phyloP scores from a whole-genome alignment of 306 rosid genomes.

The Pachyrhizus erosus region DNA sequence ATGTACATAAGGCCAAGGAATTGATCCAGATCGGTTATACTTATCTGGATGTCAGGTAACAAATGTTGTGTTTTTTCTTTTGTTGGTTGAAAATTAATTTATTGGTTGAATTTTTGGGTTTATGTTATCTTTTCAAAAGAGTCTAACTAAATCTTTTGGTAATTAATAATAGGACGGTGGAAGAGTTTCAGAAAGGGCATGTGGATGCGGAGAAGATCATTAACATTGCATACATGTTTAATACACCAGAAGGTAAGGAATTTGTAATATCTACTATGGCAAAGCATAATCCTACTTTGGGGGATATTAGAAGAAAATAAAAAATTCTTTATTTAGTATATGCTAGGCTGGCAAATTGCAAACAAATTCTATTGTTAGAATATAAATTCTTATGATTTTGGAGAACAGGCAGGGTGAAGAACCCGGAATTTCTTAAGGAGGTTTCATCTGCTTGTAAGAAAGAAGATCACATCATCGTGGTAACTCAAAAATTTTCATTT shows the following conservation, averaged over 20 bases:
- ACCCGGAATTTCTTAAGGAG: conserved; percentile 65
- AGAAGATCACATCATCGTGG: conserved; percentile 82
- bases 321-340: not conserved
- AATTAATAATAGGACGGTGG: conserved; percentile 63
- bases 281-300: not conserved
- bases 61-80: not conserved
- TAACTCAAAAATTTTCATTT: conserved; percentile 35
- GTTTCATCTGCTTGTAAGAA: conserved; percentile 62
- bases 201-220: conserved; percentile 68
- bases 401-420: conserved; percentile 72
- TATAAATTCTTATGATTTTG: conserved; percentile 18
- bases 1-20: conserved; percentile 63
- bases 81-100: not conserved
- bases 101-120: not conserved
- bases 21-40: conserved; percentile 64
- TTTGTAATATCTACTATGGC: not conserved
- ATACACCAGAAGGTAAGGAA: conserved; percentile 65
- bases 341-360: not conserved
- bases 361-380: not conserved
- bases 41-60: conserved; percentile 80
- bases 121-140: too few species aligned
- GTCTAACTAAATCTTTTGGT: too few species aligned
- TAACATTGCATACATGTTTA: conserved; percentile 77
- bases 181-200: conserved; percentile 81
- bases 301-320: too few species aligned